Evolutionary conservation across 176 grass and related monocot species (phyloP), one percentile per base, ranked within the genome.

Genomic region (Canna indica): DNA sequence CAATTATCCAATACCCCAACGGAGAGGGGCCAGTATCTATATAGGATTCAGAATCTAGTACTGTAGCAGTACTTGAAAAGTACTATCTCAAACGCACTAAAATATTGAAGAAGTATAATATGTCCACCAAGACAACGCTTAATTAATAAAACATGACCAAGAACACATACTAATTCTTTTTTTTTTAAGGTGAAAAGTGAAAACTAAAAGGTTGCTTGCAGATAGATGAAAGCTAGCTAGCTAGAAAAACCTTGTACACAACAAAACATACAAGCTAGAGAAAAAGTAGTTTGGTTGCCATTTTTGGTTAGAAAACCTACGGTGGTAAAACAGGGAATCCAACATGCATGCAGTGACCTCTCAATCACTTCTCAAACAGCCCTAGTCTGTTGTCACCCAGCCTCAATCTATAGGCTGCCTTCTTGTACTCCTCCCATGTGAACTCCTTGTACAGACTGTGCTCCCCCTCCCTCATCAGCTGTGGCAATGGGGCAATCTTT

Each of bases 371-470:
- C 59, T 88, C 82, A 74, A 99, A 99, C 48, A 81, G 77, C 68
- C 84, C 78, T 72, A 99, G 84, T 71, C 90, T 90, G 72, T 99
- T 83, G 73, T 99, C 95, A 41, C 74, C 84, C 29, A 99, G 90
- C 86, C 95, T 90, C n/a, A 90, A 88, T 46, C 86, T 94, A 80
- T 94, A 99, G 26, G 95, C 90, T 78, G 95, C 90, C 85, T 79
- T 90, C 86, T 99, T 99, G 90, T 99, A 99, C 70, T 94, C 95
- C 12, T 32, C 74, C 95, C 95, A 99, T 76, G 95, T 99, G 90
- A 99, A 99, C 45, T 94, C 90, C 71, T 78, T 90, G 90, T 94
- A 99, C 61, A 82, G 18, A 87, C 87, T 88, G 72, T 90, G 82
- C 87, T 94, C 95, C 45, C 82, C 85, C 15, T 90, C 80, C 29